A percentile compares a stretch with the other conserved stretches of the same genome.
Evolutionary conservation across 2,329 filamentous ascomycete genomes (phyloP).

Genomic region (Zymoseptoria brevis): DNA sequence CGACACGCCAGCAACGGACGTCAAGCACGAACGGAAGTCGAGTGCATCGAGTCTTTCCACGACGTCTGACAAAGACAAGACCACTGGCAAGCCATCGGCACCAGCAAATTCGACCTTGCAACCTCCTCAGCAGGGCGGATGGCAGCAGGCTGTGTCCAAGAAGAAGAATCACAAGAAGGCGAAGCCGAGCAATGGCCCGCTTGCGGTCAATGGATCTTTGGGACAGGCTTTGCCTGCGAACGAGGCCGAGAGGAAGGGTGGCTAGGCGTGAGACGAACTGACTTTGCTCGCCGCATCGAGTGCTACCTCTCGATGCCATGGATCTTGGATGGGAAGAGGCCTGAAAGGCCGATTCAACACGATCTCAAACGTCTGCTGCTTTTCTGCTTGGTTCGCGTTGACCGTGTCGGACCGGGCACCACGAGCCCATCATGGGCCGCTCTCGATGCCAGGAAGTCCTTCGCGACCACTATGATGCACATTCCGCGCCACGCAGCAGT

Average conservation of each 20-base stretch:
- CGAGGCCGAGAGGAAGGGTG: slow-evolving; percentile 40
- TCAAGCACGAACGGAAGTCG: slow-evolving; percentile 20
- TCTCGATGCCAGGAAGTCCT: neutral
- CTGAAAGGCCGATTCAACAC: neutral
- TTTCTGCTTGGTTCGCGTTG: neutral
- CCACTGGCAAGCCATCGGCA: slow-evolving; percentile 1
- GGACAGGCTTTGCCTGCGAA: slow-evolving; percentile 38
- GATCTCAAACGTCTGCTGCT: neutral
- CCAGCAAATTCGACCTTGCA: neutral
- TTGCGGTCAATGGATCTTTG: slow-evolving; percentile 8
- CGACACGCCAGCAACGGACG: slow-evolving; percentile 5
- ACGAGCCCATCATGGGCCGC: neutral
- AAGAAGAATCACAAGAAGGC: slow-evolving; percentile 29
- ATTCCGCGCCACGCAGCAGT: neutral
- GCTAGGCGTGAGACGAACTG: slow-evolving; percentile 14
- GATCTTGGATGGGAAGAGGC: neutral
- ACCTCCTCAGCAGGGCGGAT: slow-evolving; percentile 13
- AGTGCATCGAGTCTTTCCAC: slow-evolving; percentile 15
- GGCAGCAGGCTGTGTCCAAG: slow-evolving; percentile 21
- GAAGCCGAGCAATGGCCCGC: slow-evolving; percentile 21
- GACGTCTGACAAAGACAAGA: slow-evolving; percentile 3
- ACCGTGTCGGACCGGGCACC: neutral
- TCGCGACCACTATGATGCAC: neutral
- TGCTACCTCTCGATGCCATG: neutral
- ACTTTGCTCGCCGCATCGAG: no score